Evolutionary conservation across 768 basidiomycete species (phyloP), one percentile per base, ranked within the genome.

Genomic region (Kwoniella heveanensis): DNA sequence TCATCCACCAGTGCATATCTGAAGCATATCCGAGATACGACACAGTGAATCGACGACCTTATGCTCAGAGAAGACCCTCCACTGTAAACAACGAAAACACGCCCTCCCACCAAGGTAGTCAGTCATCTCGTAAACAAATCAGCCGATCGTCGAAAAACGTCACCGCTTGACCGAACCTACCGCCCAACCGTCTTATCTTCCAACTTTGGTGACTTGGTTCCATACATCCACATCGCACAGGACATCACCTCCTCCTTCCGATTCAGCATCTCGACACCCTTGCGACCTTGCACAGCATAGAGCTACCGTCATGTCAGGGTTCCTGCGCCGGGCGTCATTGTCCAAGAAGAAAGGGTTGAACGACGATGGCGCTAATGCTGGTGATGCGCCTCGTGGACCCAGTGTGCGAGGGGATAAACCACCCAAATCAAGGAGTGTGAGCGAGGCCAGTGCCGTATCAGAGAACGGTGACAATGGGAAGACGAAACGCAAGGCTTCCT

Each of bases 311-410:
- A 64, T 64, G 62, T 64, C 62, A 22, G 62, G 68, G 13, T 71
- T 76, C 50, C 57, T 76, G 19, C 69, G 74, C 36, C 73, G 71
- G 54, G 71, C 66, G 9, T 71, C 70, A 6, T 36, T 76, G 27
- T 66, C 64, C 29, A 64, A 54, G 57, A 74, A 74, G 58, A 69
- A 69, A 44, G 46, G 53, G 7, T 36, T 62, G 22, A 55, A 62
- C 25, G 65, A 56, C 25, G 70, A 71, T n/a, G n/a, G n/a, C n/a
- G n/a, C n/a, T n/a, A n/a, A n/a, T 15, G 50, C 55, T 12, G 48
- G 37, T 5, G 56, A 51, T 12, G 27, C 52, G 1, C 62, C 68
- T 24, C 44, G 57, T 12, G 49, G 30, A 9, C 53, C 60, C n/a
- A 51, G 50, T 12, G 32, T 46, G 0, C 29, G 67, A 32, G 54